Evolutionary conservation across 73 alveolate species (phyloP), one percentile per base, ranked within the genome.

Genomic region (Paramecium pentaurelia): DNA sequence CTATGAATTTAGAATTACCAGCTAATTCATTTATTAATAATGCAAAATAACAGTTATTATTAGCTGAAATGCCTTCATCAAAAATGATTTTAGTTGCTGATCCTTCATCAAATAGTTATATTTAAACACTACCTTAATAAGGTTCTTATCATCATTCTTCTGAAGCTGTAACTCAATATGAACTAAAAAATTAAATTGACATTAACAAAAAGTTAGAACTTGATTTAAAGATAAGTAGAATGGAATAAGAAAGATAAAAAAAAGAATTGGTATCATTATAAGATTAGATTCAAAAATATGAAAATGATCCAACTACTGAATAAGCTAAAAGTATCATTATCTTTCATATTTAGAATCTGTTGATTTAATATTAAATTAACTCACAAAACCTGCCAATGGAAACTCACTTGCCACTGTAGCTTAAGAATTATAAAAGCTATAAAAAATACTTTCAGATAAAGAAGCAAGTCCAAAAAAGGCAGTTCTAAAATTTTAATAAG

Each of bases 11-110:
- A 51, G 59, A 51, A 7, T 12, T 77, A 25, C 47, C 70, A 16
- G 9, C 14, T 14, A 54, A 54, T 54, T 54, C 70, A 18, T 18
- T 3, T 54, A 54, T 2, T 54, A 54, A n/a, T 32, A 64, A 64
- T 64, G 84, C 84, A 7, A 54, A 54, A 54, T 18, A 54, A 64
- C 2, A 64, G 30, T 64, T 64, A 27, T 64, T 64, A 14, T 64
- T 64, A 64, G 20, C 84, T 30, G 87, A 73, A 73, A 37, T 73
- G 87, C 87, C 87, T 3, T 37, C 87, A 7, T 73, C 87, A 34
- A 73, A 73, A 73, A 36, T 73, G 58, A 37, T 73, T 4, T 36
- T 73, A 73, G 64, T 73, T 30, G 58, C 87, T 16, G 87, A 73
- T 73, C 87, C 87, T 0, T 71, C 86, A 16, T 71, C 86, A 34